A percentile compares a stretch with the other conserved stretches of the same genome.
Evolutionary conservation across 1,284 basidiomycete genomes (phyloP).

Genomic region (Trametes sp.): DNA sequence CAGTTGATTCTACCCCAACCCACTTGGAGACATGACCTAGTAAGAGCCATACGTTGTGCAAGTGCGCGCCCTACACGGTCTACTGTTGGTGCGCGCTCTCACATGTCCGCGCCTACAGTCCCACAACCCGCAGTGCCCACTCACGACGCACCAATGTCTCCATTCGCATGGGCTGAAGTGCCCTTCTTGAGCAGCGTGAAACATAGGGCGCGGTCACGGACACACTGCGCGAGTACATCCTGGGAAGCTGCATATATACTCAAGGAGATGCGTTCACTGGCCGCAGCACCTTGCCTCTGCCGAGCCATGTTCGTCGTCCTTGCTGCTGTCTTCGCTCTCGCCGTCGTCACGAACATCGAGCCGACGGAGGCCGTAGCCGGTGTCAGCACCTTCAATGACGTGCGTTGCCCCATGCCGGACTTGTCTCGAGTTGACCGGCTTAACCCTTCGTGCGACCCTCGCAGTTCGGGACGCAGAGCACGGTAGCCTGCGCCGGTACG

Average conservation of each 20-base stretch:
- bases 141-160: not conserved
- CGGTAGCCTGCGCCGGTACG: slow-evolving; percentile 42
- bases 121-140: not conserved
- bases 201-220: not conserved
- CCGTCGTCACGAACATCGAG: slow-evolving; percentile 14
- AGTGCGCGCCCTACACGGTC: not conserved
- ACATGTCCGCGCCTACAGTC: not conserved
- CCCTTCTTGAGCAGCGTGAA: not conserved
- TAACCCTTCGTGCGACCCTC: not conserved
- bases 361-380: slow-evolving; percentile 28
- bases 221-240: not conserved
- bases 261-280: not conserved
- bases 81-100: not conserved
- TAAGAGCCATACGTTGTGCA: too few species aligned
- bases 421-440: not conserved
- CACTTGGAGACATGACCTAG: too few species aligned
- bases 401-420: slow-evolving; percentile 25
- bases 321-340: not conserved
- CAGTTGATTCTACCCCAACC: too few species aligned
- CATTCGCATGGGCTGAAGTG: not conserved
- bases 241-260: not conserved
- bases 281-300: not conserved
- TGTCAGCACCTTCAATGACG: slow-evolving; percentile 44
- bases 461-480: slow-evolving; percentile 41
- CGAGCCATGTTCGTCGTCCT: slow-evolving; percentile 2